Conservation (phyloP, 2,329 filamentous ascomycete species). For the Neoascochyta sp. region DNA sequence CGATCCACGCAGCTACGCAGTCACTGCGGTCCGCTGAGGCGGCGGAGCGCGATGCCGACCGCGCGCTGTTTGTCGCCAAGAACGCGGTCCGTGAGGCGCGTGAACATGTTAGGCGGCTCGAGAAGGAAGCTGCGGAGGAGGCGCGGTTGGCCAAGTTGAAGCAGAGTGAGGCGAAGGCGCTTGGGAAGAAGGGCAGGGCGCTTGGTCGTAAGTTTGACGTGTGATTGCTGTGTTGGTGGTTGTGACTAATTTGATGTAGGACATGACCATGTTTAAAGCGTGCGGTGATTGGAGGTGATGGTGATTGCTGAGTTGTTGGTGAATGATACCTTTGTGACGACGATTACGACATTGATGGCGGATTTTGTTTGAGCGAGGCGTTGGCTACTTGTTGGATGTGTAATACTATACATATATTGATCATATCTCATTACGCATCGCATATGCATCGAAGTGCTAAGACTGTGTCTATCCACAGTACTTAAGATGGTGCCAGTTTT, state of each 20-base stretch:
- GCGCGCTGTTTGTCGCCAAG: conserved; percentile 57
- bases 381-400: too few relatives aligned
- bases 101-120: conserved; percentile 60
- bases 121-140: conserved; percentile 55
- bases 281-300: not conserved
- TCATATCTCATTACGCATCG: too few relatives aligned
- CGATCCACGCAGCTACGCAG: conserved; percentile 59
- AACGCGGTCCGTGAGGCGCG: conserved; percentile 59
- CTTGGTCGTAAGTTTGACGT: conserved; percentile 58
- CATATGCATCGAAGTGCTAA: too few relatives aligned
- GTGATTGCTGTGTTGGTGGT: not conserved
- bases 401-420: too few relatives aligned
- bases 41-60: conserved; percentile 63
- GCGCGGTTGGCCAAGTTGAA: conserved; percentile 63
- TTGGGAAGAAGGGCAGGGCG: conserved; percentile 66
- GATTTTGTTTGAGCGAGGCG: too few relatives aligned
- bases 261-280: conserved; percentile 11
- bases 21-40: conserved; percentile 60
- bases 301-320: too few relatives aligned
- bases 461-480: too few relatives aligned
- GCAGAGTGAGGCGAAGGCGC: conserved; percentile 60
- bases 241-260: conserved; percentile 1
- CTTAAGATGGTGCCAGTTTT: too few relatives aligned
- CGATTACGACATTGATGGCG: not conserved
- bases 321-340: not conserved